phyloP scores from a whole-genome alignment of 2,329 filamentous ascomycete species.

The Aspergillus sojae region DNA sequence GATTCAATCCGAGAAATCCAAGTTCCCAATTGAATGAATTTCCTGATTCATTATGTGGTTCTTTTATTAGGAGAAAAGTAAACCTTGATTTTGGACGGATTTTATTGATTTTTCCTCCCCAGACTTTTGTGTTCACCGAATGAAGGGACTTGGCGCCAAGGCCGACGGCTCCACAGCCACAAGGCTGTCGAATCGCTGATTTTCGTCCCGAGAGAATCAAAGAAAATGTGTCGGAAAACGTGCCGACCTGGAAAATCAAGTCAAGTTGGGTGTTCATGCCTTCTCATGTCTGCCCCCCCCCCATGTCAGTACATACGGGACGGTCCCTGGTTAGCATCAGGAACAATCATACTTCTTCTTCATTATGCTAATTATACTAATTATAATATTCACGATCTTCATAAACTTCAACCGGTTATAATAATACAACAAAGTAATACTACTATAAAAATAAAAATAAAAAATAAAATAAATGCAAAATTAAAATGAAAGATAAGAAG shows the following conservation, averaged over 20 bases:
- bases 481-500: too few relatives aligned
- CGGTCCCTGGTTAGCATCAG: background rate
- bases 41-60: background rate
- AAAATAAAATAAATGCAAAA: too few relatives aligned
- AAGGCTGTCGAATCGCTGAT: conserved; percentile 20
- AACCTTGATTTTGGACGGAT: background rate
- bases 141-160: background rate
- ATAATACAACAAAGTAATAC: background rate
- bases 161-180: conserved; percentile 5
- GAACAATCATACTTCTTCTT: background rate
- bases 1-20: too few relatives aligned
- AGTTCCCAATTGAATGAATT: too few relatives aligned
- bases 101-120: background rate
- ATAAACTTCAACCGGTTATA: background rate
- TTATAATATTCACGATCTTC: background rate
- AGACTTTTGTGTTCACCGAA: background rate
- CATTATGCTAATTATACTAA: background rate
- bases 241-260: conserved; percentile 12
- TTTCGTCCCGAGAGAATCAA: conserved; percentile 8
- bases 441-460: background rate
- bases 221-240: conserved; percentile 17
- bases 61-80: background rate
- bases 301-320: background rate
- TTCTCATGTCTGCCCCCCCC: background rate
- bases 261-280: background rate